These are phyloP conservation scores for Coniella vitis DNA, from an alignment of 2,329 filamentous ascomycete genomes.

Conservation along the genomic window DNA sequence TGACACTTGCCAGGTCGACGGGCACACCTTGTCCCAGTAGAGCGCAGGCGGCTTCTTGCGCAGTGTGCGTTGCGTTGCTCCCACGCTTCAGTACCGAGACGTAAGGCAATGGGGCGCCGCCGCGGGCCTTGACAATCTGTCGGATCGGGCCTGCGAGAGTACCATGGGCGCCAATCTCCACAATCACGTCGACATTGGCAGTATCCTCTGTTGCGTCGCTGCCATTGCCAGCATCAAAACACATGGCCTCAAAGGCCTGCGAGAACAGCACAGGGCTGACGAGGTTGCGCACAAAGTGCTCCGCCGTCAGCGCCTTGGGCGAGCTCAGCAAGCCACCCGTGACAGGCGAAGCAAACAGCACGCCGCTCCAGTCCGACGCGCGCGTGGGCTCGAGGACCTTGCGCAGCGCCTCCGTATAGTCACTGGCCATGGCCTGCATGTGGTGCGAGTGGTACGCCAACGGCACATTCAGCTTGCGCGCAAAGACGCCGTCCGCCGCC, in stretches of 20 bases:
- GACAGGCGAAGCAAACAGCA: background rate
- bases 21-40: background rate
- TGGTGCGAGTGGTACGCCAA: conserved; percentile 26
- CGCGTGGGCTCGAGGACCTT: background rate
- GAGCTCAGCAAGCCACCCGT: background rate
- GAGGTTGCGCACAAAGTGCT: conserved; percentile 19
- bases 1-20: background rate
- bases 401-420: conserved; percentile 17
- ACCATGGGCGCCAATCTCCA: conserved; percentile 25
- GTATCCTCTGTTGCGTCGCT: too few relatives aligned
- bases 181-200: conserved; percentile 22
- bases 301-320: background rate
- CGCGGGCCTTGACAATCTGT: conserved; percentile 17
- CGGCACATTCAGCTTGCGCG: conserved; percentile 20
- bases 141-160: conserved; percentile 23
- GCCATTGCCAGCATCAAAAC: background rate
- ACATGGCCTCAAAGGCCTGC: background rate
- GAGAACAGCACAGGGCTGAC: background rate
- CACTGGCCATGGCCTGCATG: conserved; percentile 20
- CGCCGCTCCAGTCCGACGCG: background rate
- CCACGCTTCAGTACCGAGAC: background rate
- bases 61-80: background rate
- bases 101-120: background rate
- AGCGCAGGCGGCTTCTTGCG: background rate
- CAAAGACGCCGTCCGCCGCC: conserved; percentile 22